phyloP scores from a whole-genome alignment of 192 early-diverging fungal species.

The Diversispora eburnea region DNA sequence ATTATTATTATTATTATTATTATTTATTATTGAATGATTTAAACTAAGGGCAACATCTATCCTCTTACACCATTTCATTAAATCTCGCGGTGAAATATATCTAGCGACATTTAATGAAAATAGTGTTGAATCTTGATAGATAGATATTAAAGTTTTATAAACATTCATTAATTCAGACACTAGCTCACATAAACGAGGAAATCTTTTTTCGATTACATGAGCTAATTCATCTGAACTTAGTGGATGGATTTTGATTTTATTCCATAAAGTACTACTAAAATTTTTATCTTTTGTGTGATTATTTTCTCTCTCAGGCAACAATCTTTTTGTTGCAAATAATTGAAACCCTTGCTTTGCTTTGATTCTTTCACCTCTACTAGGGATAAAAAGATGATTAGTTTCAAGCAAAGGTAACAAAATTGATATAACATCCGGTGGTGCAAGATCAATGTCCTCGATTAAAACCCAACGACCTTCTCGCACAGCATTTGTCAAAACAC shows the following conservation, averaged over 20 bases:
- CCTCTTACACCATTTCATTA: slow-evolving; percentile 89
- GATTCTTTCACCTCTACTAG: slow-evolving; percentile 84
- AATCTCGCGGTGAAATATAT: slow-evolving; percentile 74
- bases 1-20: not conserved
- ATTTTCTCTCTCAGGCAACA: slow-evolving; percentile 50
- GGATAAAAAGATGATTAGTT: slow-evolving; percentile 82
- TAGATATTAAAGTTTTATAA: slow-evolving; percentile 44
- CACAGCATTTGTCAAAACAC: slow-evolving; percentile 90
- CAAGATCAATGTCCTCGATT: slow-evolving; percentile 96
- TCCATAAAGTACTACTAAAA: slow-evolving; percentile 76
- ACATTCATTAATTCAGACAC: slow-evolving; percentile 54
- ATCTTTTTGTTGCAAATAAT: slow-evolving; percentile 82
- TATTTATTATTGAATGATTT: slow-evolving; percentile 23
- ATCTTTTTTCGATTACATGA: slow-evolving; percentile 57
- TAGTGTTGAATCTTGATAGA: slow-evolving; percentile 41
- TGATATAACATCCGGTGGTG: slow-evolving; percentile 90
- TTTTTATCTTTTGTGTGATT: slow-evolving; percentile 39
- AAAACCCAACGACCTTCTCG: slow-evolving; percentile 89
- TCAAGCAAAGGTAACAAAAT: slow-evolving; percentile 91
- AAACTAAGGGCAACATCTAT: slow-evolving; percentile 50
- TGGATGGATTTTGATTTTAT: slow-evolving; percentile 63
- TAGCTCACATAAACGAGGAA: slow-evolving; percentile 49
- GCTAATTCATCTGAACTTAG: slow-evolving; percentile 60
- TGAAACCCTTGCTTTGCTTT: slow-evolving; percentile 82
- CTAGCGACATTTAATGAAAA: slow-evolving; percentile 50